These are phyloP conservation scores for Trifolium fragiferum DNA, from an alignment of 306 rosid species.

Conservation along the genomic window DNA sequence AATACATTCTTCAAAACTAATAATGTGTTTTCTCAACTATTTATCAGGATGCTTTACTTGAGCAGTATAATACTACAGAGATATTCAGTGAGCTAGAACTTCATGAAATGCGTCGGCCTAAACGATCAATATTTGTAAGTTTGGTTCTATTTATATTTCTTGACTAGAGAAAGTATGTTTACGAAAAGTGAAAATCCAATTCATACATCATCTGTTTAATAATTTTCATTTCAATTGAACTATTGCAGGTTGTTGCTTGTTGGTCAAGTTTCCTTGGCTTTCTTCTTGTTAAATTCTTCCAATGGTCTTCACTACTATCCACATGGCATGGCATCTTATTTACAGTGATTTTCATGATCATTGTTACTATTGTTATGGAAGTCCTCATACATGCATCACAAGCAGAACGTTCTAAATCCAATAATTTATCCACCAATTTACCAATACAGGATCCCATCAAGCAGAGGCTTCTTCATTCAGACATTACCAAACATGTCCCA, in stretches of 20 bases:
- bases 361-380: conserved; percentile 65
- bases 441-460: conserved; percentile 52
- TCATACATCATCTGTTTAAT: neutral
- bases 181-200: no score
- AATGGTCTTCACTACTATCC: conserved; percentile 61
- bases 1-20: neutral
- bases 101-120: conserved; percentile 61
- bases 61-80: conserved; percentile 57
- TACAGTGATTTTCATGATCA: conserved; percentile 50
- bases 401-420: conserved; percentile 56
- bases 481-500: conserved; percentile 19
- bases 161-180: no score
- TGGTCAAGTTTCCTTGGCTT: conserved; percentile 63
- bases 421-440: conserved; percentile 33
- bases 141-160: neutral
- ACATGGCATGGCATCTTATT: conserved; percentile 74
- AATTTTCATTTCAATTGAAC: neutral
- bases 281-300: conserved; percentile 45
- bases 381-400: conserved; percentile 68
- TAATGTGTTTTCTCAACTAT: conserved; percentile 7
- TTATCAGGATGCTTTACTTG: conserved; percentile 76
- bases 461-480: conserved; percentile 58
- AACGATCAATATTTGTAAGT: conserved; percentile 66
- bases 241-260: conserved; percentile 50
- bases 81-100: conserved; percentile 64